A percentile compares a stretch with the other conserved stretches of the same genome.
Conservation (phyloP, 2,329 filamentous ascomycete species). For the Fusarium dlaminii region DNA sequence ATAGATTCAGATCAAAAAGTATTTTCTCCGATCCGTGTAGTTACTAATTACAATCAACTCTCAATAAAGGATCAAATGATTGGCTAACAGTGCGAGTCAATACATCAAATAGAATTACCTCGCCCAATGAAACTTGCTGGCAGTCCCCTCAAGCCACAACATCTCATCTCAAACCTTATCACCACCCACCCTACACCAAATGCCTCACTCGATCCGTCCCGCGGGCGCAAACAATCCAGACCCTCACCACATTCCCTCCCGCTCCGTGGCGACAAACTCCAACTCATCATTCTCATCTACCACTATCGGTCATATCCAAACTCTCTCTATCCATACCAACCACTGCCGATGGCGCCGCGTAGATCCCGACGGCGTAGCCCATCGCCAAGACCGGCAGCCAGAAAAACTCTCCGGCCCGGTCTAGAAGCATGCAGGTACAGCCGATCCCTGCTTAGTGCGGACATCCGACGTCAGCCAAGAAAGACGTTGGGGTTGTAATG, state of each 20-base stretch:
- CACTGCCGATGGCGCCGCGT: neutral
- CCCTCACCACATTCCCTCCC: neutral
- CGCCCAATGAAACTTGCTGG: neutral
- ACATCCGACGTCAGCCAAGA: constrained; percentile 21
- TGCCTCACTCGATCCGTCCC: neutral
- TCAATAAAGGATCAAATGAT: neutral
- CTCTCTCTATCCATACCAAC: neutral
- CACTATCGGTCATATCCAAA: neutral
- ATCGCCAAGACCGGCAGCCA: constrained; percentile 1
- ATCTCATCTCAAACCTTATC: neutral
- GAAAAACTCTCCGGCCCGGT: neutral
- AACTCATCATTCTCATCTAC: too few relatives aligned
- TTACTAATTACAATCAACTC: neutral
- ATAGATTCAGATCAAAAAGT: too few relatives aligned
- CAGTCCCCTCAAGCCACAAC: neutral
- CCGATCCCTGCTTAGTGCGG: neutral
- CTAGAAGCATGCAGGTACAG: constrained; percentile 19
- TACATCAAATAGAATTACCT: neutral
- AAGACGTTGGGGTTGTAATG: neutral
- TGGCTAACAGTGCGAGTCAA: neutral
- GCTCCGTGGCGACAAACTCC: neutral
- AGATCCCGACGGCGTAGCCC: neutral
- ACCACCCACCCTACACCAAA: neutral
- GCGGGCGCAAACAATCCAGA: neutral
- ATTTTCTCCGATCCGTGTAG: too few relatives aligned